Evolutionary conservation across 2,329 filamentous ascomycete genomes (phyloP), one percentile per base, ranked within the genome.

Genomic region (Aspergillus pseudoterreus): DNA sequence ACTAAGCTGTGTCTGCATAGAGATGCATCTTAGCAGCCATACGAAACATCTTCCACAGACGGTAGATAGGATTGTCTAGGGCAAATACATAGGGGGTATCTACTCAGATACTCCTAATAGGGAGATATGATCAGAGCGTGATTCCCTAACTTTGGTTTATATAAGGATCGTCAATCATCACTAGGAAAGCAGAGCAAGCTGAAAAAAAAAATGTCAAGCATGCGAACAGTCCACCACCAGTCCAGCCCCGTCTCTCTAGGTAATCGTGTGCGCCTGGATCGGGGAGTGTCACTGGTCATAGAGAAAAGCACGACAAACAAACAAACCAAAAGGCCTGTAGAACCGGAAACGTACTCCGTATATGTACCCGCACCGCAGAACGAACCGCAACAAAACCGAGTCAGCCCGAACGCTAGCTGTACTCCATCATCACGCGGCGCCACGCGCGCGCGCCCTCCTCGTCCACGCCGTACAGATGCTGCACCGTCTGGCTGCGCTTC

Each of bases 361-460:
- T 30, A 30, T 22, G 22, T 30, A 30, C 27, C 27, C 27, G 8
- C 27, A 22, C 22, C 6, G 22, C 22, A 49, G 21, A 49, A 42
- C 8, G 43, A 47, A 38, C 15, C 11, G 38, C 42, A 44, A 38
- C 14, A 38, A 38, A 38, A 38, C 35, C 35, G 15, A 38, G 35
- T 6, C 6, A 5, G 35, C 35, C 14, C 14, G 35, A 36, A 38
- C 14, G 30, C 17, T 11, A 72, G 36, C 55, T 64, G 53, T 71
- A 73, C 49, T 73, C 69, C 10, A 71, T 54, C 43, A 71, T 63
- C 41, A 66, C 58, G 21, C 71, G 60, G 52, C 60, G 63, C 64
- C 67, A 73, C 24, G 61, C 66, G 19, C 68, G 63, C 21, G 55
- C 50, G 9, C 67, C 68, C 14, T 68, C 59, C 17, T 52, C 56